Percentiles rank a stretch among this genome's conserved stretches.
Evolutionary conservation across 805 yeast species (phyloP).

Genomic region (Candida coquimbonensis): DNA sequence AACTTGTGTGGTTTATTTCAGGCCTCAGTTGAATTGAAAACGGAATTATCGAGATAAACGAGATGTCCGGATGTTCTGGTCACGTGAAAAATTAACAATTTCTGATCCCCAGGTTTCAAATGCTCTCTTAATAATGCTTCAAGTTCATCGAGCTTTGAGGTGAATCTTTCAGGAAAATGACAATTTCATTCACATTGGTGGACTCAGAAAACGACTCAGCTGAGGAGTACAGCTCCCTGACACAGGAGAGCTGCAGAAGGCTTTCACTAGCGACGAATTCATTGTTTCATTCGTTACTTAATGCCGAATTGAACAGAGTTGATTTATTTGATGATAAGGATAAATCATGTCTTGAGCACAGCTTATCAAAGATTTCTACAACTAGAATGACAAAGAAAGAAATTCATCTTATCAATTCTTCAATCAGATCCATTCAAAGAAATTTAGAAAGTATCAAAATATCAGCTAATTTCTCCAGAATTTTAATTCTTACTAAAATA

Average conservation of each 20-base stretch:
- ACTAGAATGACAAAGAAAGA: slow-evolving; percentile 23
- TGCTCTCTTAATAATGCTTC: too few relatives aligned
- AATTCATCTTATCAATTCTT: slow-evolving; percentile 20
- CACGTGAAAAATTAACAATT: not conserved
- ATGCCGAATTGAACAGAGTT: slow-evolving; percentile 22
- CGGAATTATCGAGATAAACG: not conserved
- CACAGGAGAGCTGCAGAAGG: slow-evolving; percentile 3
- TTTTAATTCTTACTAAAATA: slow-evolving; percentile 26
- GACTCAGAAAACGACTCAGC: not conserved
- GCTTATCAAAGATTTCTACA: slow-evolving; percentile 10
- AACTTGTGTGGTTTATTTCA: not conserved
- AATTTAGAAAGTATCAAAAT: slow-evolving; percentile 25
- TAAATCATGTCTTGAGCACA: slow-evolving; percentile 7
- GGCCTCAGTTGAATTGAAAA: not conserved
- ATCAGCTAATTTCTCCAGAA: slow-evolving; percentile 17
- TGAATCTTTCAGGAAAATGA: not conserved
- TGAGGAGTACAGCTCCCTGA: not conserved
- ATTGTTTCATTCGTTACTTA: slow-evolving; percentile 20
- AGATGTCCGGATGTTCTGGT: not conserved
- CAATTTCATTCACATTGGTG: not conserved
- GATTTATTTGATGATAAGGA: slow-evolving; percentile 16
- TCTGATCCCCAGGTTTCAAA: too few relatives aligned
- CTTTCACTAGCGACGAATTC: slow-evolving; percentile 20
- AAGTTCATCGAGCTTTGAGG: not conserved
- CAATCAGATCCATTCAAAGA: slow-evolving; percentile 25